Percentiles rank a stretch among this genome's conserved stretches.
phyloP scores from a whole-genome alignment of 139 green algal species.

The Astrephomene gubernaculifera region DNA sequence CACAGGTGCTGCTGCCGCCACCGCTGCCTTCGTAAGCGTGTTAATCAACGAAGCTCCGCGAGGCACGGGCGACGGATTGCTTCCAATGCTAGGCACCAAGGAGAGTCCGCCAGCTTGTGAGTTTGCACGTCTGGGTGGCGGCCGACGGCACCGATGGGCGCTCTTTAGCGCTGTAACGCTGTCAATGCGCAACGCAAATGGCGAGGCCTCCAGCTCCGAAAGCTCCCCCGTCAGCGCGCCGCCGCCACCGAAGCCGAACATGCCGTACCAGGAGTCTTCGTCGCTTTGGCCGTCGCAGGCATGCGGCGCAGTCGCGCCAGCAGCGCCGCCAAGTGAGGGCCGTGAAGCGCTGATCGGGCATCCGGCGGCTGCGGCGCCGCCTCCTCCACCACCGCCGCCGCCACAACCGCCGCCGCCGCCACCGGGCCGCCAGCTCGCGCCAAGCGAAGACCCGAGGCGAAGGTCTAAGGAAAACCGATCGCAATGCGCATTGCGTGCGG shows the following conservation, averaged over 20 bases:
- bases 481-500: background rate
- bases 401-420: background rate
- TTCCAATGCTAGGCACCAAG: too few species aligned
- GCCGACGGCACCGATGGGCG: background rate
- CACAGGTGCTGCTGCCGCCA: too few species aligned
- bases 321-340: too few species aligned
- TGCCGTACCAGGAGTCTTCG: background rate
- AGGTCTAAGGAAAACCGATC: constrained; percentile 29
- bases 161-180: constrained; percentile 12
- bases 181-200: constrained; percentile 38
- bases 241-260: constrained; percentile 6
- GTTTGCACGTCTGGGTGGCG: background rate
- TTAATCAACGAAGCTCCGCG: too few species aligned
- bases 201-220: constrained; percentile 37
- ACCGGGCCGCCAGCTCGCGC: background rate
- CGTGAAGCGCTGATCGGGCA: background rate
- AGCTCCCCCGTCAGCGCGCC: constrained; percentile 18
- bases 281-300: background rate
- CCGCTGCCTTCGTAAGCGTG: too few species aligned
- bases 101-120: too few species aligned
- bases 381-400: background rate
- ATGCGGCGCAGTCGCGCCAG: background rate
- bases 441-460: background rate
- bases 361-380: background rate
- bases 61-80: too few species aligned